A percentile compares a stretch with the other conserved stretches of the same genome.
phyloP scores from a whole-genome alignment of 345 rosid genomes.

The Brassica carinata region DNA sequence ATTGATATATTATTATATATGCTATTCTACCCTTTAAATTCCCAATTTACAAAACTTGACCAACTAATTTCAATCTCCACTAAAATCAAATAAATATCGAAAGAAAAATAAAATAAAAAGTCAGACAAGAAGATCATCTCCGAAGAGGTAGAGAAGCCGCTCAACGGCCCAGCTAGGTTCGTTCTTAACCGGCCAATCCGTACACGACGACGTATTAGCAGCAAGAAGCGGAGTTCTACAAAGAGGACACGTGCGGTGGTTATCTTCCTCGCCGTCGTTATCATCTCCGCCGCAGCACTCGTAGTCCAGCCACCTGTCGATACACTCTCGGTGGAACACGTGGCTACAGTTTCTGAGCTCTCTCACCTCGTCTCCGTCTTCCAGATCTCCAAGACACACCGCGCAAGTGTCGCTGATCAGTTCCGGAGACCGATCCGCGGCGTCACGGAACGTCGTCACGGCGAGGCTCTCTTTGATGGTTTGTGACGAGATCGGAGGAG shows the following conservation, averaged over 20 bases:
- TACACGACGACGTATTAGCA: slow-evolving; percentile 15
- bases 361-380: slow-evolving; percentile 62
- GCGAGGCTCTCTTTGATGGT: slow-evolving; percentile 60
- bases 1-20: slow-evolving; percentile 3
- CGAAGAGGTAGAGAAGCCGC: slow-evolving; percentile 81
- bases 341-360: slow-evolving; percentile 88
- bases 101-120: background rate
- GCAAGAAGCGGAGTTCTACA: slow-evolving; percentile 84
- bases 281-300: slow-evolving; percentile 44
- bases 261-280: slow-evolving; percentile 45
- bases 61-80: slow-evolving; percentile 10
- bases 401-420: slow-evolving; percentile 65
- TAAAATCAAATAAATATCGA: slow-evolving; percentile 20
- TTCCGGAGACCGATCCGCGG: slow-evolving; percentile 45
- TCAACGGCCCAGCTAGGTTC: slow-evolving; percentile 98
- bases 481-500: slow-evolving; percentile 45
- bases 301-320: slow-evolving; percentile 84
- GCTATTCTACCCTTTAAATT: slow-evolving; percentile 7
- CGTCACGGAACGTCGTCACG: slow-evolving; percentile 62
- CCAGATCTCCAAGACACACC: slow-evolving; percentile 68
- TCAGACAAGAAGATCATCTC: slow-evolving; percentile 74
- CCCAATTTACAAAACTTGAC: slow-evolving; percentile 23
- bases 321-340: slow-evolving; percentile 86
- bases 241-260: slow-evolving; percentile 75
- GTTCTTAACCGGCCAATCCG: slow-evolving; percentile 43